Conservation (phyloP, 1,284 basidiomycete species). For the Ceratobasidium sp. region DNA sequence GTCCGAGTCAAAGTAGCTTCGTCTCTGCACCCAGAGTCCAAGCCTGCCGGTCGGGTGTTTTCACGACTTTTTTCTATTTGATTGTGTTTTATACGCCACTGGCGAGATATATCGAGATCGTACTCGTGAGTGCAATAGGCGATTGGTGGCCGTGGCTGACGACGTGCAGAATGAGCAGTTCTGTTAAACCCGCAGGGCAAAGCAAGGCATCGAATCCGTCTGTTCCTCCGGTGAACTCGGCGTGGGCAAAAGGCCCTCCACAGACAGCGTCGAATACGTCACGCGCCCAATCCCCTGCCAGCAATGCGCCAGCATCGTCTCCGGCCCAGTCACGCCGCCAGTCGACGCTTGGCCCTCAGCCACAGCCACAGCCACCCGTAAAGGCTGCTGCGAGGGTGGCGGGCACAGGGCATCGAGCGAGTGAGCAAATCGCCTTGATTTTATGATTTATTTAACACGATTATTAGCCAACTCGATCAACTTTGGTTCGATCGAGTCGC, state of each 20-base stretch:
- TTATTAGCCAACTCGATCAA: slow-evolving; percentile 19
- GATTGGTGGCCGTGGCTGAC: neutral
- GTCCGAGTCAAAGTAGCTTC: too few relatives aligned
- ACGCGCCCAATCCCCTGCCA: slow-evolving; percentile 31
- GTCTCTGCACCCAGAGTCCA: too few relatives aligned
- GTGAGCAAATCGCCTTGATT: neutral
- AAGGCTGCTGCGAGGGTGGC: slow-evolving; percentile 9
- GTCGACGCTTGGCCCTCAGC: slow-evolving; percentile 7
- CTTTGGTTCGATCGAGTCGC: slow-evolving; percentile 22
- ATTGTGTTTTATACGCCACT: neutral
- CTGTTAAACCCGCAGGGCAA: slow-evolving; percentile 23
- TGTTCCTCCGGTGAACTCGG: slow-evolving; percentile 21
- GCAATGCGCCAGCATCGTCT: neutral
- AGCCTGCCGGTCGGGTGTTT: slow-evolving; percentile 2
- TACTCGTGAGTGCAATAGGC: slow-evolving; percentile 15
- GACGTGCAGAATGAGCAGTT: slow-evolving; percentile 25
- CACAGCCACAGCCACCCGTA: slow-evolving; percentile 11
- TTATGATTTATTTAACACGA: neutral
- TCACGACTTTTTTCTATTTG: neutral
- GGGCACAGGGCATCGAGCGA: slow-evolving; percentile 23
- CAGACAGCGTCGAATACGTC: slow-evolving; percentile 10
- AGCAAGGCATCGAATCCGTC: slow-evolving; percentile 25
- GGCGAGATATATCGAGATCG: neutral
- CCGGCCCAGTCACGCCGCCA: slow-evolving; percentile 12
- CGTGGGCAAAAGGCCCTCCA: slow-evolving; percentile 23